A percentile compares a stretch with the other conserved stretches of the same genome.
phyloP scores from a whole-genome alignment of 2,329 filamentous ascomycete genomes.

The Aspergillus neotritici region DNA sequence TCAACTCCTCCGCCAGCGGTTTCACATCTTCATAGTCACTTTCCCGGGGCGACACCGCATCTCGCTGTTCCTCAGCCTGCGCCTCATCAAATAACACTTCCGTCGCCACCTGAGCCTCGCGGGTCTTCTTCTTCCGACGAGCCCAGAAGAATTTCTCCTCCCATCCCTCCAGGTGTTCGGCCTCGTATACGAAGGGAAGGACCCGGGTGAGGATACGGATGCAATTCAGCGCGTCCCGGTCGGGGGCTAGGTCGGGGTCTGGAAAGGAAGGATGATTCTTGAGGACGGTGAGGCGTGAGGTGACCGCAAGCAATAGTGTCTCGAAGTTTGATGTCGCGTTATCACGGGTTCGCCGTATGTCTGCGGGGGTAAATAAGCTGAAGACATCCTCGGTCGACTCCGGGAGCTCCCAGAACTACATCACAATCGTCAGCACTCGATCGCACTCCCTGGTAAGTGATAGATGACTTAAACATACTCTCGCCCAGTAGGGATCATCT shows the following conservation, averaged over 20 bases:
- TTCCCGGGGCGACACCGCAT: conserved; percentile 37
- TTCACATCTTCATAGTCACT: conserved; percentile 75
- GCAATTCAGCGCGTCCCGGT: conserved; percentile 89
- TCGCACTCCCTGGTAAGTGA: not conserved
- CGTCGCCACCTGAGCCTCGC: conserved; percentile 58
- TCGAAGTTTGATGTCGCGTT: conserved; percentile 80
- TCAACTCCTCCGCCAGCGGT: conserved; percentile 84
- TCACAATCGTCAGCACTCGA: conserved; percentile 17
- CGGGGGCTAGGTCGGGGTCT: conserved; percentile 72
- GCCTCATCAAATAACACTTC: conserved; percentile 83
- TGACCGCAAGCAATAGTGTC: conserved; percentile 76
- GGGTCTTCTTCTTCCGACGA: conserved; percentile 64
- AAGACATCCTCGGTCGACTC: conserved; percentile 96
- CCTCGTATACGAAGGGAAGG: conserved; percentile 87
- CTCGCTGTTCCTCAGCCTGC: conserved; percentile 49
- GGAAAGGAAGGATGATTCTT: conserved; percentile 89
- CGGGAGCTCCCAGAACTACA: conserved; percentile 91
- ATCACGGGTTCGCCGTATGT: conserved; percentile 84
- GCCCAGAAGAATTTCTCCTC: conserved; percentile 93
- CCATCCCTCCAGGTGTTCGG: conserved; percentile 75
- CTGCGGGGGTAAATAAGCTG: conserved; percentile 82
- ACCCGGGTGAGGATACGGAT: conserved; percentile 84
- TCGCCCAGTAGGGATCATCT: conserved; percentile 88
- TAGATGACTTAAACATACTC: conserved; percentile 52
- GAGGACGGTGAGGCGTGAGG: conserved; percentile 73